Conservation (phyloP, 1,284 basidiomycete species). For the Pterulicium gracile region DNA sequence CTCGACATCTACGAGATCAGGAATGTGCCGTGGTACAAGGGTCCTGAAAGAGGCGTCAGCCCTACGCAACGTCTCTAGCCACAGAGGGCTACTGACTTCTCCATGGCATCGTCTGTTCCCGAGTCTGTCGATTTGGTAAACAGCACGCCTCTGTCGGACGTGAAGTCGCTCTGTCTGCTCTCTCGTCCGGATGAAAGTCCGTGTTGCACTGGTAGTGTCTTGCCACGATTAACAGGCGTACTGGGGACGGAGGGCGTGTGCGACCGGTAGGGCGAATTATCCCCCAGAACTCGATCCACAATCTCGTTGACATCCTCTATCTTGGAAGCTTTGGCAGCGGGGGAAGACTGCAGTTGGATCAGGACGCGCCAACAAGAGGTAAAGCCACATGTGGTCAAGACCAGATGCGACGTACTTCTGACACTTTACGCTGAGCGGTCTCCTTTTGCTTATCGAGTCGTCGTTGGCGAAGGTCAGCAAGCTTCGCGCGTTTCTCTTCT, state of each 20-base stretch:
- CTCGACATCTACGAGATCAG: conserved; percentile 79
- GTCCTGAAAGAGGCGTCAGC: conserved; percentile 25
- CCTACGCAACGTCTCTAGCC: not conserved
- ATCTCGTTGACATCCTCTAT: conserved; percentile 58
- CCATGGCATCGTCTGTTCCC: conserved; percentile 53
- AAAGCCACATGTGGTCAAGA: conserved; percentile 4
- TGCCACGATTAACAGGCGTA: conserved; percentile 44
- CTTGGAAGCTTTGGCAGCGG: conserved; percentile 23
- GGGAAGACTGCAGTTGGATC: conserved; percentile 11
- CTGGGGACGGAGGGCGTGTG: conserved; percentile 63
- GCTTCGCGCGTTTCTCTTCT: conserved; percentile 83
- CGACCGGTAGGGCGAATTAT: conserved; percentile 20
- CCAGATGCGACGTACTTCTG: conserved; percentile 25
- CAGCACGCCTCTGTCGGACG: conserved; percentile 36
- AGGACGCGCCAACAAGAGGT: conserved; percentile 23
- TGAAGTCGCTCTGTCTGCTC: conserved; percentile 57
- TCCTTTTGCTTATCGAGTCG: conserved; percentile 56
- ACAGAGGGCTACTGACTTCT: conserved; percentile 34
- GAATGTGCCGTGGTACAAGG: conserved; percentile 51
- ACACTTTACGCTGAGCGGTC: conserved; percentile 40
- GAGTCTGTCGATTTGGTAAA: conserved; percentile 28
- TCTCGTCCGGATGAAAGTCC: conserved; percentile 43
- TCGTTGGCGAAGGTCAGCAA: conserved; percentile 73
- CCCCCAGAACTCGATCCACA: conserved; percentile 45
- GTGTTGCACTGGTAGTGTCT: conserved; percentile 24